Conservation (phyloP, 1,284 basidiomycete species). For the Trichosporon sp. region DNA sequence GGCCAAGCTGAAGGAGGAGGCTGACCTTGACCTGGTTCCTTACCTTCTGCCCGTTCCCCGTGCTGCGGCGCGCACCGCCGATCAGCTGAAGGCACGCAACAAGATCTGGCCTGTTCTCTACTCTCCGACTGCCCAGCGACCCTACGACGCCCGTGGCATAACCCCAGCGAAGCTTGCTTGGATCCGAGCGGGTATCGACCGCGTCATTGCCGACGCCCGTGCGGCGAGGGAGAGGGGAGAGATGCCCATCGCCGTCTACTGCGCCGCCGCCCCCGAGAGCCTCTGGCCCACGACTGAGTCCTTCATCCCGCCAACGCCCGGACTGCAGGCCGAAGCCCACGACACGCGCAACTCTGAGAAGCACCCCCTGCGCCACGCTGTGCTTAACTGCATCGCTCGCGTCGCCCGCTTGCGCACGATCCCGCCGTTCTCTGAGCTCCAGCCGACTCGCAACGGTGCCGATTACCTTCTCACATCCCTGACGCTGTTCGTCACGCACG, state of each 20-base stretch:
- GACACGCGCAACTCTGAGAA: conserved; percentile 69
- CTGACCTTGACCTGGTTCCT: conserved; percentile 51
- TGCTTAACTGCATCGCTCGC: conserved; percentile 71
- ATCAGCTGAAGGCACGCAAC: conserved; percentile 69
- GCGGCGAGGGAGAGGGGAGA: conserved; percentile 62
- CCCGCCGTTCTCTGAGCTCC: conserved; percentile 51
- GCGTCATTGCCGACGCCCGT: conserved; percentile 62
- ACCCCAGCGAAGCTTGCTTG: conserved; percentile 66
- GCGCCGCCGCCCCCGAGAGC: conserved; percentile 65
- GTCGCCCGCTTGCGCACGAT: conserved; percentile 61
- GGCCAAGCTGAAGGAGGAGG: conserved; percentile 45
- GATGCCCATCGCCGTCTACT: conserved; percentile 75
- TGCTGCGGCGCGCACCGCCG: conserved; percentile 69
- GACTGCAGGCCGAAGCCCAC: conserved; percentile 58
- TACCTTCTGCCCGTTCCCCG: conserved; percentile 69
- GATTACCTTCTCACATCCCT: conserved; percentile 83
- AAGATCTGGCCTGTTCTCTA: conserved; percentile 79
- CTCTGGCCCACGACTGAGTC: conserved; percentile 52
- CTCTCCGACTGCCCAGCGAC: conserved; percentile 69
- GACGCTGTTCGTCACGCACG: conserved; percentile 83
- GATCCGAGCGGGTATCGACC: conserved; percentile 70
- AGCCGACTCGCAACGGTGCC: conserved; percentile 63
- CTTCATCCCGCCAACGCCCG: conserved; percentile 60
- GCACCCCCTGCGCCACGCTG: conserved; percentile 81
- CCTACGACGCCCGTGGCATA: conserved; percentile 63